These are phyloP conservation scores for Tylopilus felleus DNA, from an alignment of 768 basidiomycete genomes.

Conservation along the genomic window DNA sequence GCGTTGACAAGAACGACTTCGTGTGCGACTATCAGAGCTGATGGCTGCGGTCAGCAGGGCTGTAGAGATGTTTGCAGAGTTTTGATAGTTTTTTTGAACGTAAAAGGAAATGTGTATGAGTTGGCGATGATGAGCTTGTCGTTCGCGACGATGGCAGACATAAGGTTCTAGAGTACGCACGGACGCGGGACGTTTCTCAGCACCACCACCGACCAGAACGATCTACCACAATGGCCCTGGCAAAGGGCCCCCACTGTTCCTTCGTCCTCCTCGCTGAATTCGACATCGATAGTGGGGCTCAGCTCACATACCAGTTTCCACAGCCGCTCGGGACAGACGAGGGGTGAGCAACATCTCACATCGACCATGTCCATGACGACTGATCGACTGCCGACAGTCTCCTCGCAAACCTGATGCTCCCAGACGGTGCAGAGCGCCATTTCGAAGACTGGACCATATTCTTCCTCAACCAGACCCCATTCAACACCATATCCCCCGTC, in stretches of 20 bases:
- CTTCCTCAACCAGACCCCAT: conserved; percentile 92
- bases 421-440: conserved; percentile 95
- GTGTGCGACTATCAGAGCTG: conserved; percentile 24
- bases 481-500: conserved; percentile 82
- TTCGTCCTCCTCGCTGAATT: conserved; percentile 98
- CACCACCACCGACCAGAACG: background rate
- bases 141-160: conserved; percentile 6
- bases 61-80: conserved; percentile 21
- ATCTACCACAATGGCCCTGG: conserved; percentile 45
- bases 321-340: conserved; percentile 93
- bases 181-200: conserved; percentile 8
- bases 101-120: conserved; percentile 27
- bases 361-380: background rate
- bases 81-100: conserved; percentile 16
- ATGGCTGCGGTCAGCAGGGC: conserved; percentile 28
- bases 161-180: conserved; percentile 4
- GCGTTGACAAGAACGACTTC: conserved; percentile 19
- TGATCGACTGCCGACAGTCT: conserved; percentile 47
- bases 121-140: conserved; percentile 8
- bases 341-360: conserved; percentile 55
- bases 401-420: conserved; percentile 96
- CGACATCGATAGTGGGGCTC: conserved; percentile 92
- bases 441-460: conserved; percentile 98
- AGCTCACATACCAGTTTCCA: conserved; percentile 94
- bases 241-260: conserved; percentile 74